Percentiles rank a stretch among this genome's conserved stretches.
phyloP scores from a whole-genome alignment of 352 stramenopile species.

The Globisporangium mamillatum region DNA sequence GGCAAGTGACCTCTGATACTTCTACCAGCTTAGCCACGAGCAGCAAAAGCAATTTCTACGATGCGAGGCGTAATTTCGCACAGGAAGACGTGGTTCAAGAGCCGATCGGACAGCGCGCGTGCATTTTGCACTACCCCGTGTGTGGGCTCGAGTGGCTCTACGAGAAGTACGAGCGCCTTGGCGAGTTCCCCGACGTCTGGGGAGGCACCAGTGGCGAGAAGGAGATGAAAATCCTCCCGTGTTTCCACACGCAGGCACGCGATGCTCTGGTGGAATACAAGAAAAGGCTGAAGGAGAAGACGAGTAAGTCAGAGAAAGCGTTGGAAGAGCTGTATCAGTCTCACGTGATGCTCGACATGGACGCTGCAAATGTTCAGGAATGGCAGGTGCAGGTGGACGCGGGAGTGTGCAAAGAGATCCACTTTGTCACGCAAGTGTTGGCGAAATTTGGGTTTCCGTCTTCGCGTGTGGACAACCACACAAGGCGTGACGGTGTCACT shows the following conservation, averaged over 20 bases:
- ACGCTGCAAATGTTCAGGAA: slow-evolving; percentile 5
- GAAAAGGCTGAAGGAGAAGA: neutral
- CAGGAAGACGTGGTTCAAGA: slow-evolving; percentile 1
- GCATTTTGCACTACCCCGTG: slow-evolving; percentile 36
- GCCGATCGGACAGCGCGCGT: slow-evolving; percentile 9
- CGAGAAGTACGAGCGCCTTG: slow-evolving; percentile 38
- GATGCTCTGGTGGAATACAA: slow-evolving; percentile 15
- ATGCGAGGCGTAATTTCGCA: slow-evolving; percentile 23
- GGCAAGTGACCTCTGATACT: slow-evolving; percentile 9
- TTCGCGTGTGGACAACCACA: neutral
- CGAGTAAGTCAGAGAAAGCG: neutral
- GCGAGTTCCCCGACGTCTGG: slow-evolving; percentile 27
- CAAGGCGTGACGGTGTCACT: neutral
- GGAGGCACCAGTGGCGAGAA: slow-evolving; percentile 18
- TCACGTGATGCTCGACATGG: slow-evolving; percentile 27
- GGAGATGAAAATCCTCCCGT: slow-evolving; percentile 25
- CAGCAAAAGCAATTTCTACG: slow-evolving; percentile 30
- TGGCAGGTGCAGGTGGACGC: slow-evolving; percentile 24
- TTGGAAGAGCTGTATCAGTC: slow-evolving; percentile 21
- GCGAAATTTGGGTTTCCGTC: slow-evolving; percentile 2
- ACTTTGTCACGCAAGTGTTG: slow-evolving; percentile 24
- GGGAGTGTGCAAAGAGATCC: slow-evolving; percentile 35
- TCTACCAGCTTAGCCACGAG: neutral
- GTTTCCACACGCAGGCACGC: slow-evolving; percentile 35
- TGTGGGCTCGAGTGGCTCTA: slow-evolving; percentile 37